Evolutionary conservation across 78 protist genomes (phyloP).

Genomic region (Protostelium mycophagum): DNA sequence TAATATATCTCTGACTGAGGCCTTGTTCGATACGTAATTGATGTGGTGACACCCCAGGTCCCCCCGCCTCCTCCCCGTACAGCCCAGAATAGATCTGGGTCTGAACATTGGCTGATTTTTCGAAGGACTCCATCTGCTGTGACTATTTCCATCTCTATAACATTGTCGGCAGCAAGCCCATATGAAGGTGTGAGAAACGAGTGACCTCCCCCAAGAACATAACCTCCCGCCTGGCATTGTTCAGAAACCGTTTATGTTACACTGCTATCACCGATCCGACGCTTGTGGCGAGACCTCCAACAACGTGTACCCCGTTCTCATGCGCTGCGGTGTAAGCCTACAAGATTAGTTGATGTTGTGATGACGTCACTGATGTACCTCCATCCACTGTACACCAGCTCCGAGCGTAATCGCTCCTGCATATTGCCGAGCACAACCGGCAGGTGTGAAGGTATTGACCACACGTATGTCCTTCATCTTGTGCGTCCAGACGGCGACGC

Average conservation of each 20-base stretch:
- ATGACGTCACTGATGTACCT: not conserved
- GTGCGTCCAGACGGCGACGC: not conserved
- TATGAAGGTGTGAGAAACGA: constrained; percentile 6
- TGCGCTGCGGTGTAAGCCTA: not conserved
- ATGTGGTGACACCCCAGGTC: constrained; percentile 5
- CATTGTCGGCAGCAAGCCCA: constrained; percentile 3
- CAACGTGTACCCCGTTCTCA: not conserved
- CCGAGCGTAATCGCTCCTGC: not conserved
- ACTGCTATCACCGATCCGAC: not conserved
- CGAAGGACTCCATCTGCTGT: not conserved
- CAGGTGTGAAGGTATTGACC: not conserved
- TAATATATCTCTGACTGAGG: not conserved
- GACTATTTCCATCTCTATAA: not conserved
- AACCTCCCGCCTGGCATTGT: constrained; percentile 2
- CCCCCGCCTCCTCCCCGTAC: constrained; percentile 22
- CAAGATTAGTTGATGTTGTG: not conserved
- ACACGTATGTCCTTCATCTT: not conserved
- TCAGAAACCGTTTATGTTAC: not conserved
- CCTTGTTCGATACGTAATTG: not conserved
- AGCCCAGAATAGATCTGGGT: constrained; percentile 11
- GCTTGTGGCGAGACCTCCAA: not conserved
- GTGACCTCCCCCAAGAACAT: constrained; percentile 5
- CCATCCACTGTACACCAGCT: not conserved
- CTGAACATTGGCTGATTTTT: not conserved
- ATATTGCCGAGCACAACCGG: not conserved